Percentiles rank a stretch among this genome's conserved stretches.
Conservation (phyloP, 169 alveolate species). For the Plasmodium inui region DNA sequence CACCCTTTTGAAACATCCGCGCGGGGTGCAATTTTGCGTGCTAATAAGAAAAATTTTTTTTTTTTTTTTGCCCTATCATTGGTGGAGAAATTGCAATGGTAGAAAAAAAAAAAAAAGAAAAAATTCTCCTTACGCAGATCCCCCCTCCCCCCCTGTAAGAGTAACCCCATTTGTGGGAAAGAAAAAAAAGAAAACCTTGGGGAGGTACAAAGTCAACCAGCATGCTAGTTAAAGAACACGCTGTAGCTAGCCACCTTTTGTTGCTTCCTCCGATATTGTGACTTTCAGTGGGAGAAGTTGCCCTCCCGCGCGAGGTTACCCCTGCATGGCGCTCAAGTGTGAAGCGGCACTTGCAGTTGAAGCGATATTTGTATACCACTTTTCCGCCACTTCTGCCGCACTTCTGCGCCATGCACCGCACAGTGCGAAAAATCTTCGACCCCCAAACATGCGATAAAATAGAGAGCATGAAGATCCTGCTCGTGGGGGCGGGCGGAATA, state of each 20-base stretch:
- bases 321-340: background rate
- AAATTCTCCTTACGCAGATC: background rate
- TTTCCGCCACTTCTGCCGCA: background rate
- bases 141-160: background rate
- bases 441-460: constrained; percentile 75
- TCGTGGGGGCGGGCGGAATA: constrained; percentile 99
- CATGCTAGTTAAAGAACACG: background rate
- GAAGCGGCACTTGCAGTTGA: background rate
- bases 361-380: background rate
- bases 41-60: background rate
- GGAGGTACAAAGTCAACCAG: background rate
- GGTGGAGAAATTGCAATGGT: background rate
- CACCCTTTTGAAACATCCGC: background rate
- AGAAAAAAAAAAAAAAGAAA: background rate
- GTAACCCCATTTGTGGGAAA: background rate
- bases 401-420: background rate
- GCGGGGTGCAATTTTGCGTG: background rate
- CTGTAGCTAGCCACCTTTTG: background rate
- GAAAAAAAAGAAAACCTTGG: background rate
- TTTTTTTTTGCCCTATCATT: background rate
- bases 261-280: background rate
- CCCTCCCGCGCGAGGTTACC: background rate
- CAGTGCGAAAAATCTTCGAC: constrained; percentile 71
- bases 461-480: constrained; percentile 83
- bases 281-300: background rate